These are phyloP conservation scores for Bathelium albidoporum DNA, from an alignment of 495 filamentous ascomycete species.

Conservation along the genomic window DNA sequence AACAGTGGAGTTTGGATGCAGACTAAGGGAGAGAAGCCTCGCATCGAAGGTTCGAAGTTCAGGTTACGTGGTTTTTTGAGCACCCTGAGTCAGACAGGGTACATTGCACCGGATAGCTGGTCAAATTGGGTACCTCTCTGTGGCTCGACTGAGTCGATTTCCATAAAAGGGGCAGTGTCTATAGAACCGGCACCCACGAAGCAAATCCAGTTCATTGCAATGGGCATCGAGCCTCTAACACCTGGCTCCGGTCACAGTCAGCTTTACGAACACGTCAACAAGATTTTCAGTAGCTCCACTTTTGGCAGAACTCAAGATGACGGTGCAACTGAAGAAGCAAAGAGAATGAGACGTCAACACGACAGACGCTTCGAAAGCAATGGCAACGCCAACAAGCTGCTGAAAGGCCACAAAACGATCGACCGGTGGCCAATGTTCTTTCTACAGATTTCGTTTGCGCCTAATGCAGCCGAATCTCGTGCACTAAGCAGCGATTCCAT, in stretches of 20 bases:
- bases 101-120: slow-evolving; percentile 42
- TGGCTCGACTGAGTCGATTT: slow-evolving; percentile 49
- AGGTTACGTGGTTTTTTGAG: slow-evolving; percentile 24
- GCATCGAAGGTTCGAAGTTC: neutral
- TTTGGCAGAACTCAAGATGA: slow-evolving; percentile 58
- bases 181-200: slow-evolving; percentile 58
- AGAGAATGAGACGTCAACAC: slow-evolving; percentile 29
- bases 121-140: slow-evolving; percentile 57
- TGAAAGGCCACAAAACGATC: slow-evolving; percentile 52
- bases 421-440: slow-evolving; percentile 91
- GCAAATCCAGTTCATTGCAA: slow-evolving; percentile 65
- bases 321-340: slow-evolving; percentile 23
- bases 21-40: neutral
- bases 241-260: slow-evolving; percentile 46
- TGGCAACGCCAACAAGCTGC: slow-evolving; percentile 45
- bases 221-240: slow-evolving; percentile 46
- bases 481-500: neutral
- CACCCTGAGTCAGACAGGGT: slow-evolving; percentile 54
- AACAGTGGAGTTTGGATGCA: neutral
- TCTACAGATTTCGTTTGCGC: slow-evolving; percentile 51
- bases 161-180: slow-evolving; percentile 59
- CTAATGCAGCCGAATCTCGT: neutral
- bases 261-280: slow-evolving; percentile 71
- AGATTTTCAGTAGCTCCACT: slow-evolving; percentile 61
- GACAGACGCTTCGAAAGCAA: slow-evolving; percentile 38